Base-by-base conservation (phyloP, 2,329 filamentous ascomycete species). In the Monilinia fructicola region DNA sequence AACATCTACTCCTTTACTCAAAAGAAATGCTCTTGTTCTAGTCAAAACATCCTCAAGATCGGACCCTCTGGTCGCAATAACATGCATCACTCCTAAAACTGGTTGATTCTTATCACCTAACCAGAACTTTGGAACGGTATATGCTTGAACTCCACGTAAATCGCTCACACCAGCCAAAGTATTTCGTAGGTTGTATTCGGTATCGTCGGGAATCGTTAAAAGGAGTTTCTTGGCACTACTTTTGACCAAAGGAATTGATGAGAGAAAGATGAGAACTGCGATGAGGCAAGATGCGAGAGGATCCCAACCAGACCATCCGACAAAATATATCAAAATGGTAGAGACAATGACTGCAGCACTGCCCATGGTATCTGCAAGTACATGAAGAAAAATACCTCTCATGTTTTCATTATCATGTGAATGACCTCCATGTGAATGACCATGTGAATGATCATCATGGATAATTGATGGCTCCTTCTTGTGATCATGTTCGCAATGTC, bases 371-470 rank as follows among this genome's bases (percentile, higher is more conserved):
- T 99, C 95, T 7, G 95, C 95, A 38, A 98, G 83, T 61, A 99
- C 91, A 75, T 99, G 95, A 26, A 99, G 82, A 78, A 96, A 99
- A 71, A 99, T 98, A 16, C 95, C 95, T 73, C 95, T 87, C 93
- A 99, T 97, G 76, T 99, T 99, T 74, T 99, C 95, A 77, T 97
- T 97, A 69, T 92, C 90, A 74, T 93, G 90, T n/a, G 71, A 72
- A 63, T 75, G 74, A 52, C 71, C 72, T 23, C 68, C 69, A 21
- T 67, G 65, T 23, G 56, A 60, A 21, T 50, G 56, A 23, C 31
- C 55, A 71, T 87, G 83, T 26, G 74, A 74, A 70, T 81, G 77
- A 69, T 67, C 62, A 38, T 59, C 42, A 11, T 65, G 53, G 48
- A 62, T 66, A 54, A 42, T 65, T 60, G 50, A 69, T 14, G 42